Conservation (phyloP, 78 protist species). For the Cavenderia fasciculata region DNA sequence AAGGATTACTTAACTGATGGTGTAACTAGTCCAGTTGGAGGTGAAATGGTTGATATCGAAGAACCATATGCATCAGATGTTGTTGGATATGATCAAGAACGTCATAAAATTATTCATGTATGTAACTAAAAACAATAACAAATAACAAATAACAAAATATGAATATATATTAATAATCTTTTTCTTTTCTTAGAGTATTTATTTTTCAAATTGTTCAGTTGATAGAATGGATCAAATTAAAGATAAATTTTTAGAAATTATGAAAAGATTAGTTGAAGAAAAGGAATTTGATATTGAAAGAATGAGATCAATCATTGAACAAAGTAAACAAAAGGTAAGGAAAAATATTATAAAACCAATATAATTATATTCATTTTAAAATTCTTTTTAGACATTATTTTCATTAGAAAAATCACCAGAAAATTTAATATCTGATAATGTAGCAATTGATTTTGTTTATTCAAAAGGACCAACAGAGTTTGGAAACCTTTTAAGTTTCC, state of each 20-base stretch:
- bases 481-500: background rate
- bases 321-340: conserved; percentile 4
- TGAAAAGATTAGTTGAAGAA: background rate
- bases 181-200: background rate
- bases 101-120: background rate
- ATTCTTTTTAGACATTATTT: background rate
- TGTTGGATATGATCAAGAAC: background rate
- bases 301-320: conserved; percentile 14
- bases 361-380: background rate
- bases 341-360: background rate
- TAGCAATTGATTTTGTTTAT: background rate
- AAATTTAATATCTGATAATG: background rate
- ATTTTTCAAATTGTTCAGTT: background rate
- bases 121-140: no score
- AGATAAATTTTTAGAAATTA: conserved; percentile 4
- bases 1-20: conserved; percentile 42
- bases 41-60: conserved; percentile 52
- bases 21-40: conserved; percentile 10
- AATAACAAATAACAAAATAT: background rate
- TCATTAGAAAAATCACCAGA: background rate
- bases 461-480: background rate
- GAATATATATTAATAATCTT: background rate
- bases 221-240: conserved; percentile 21
- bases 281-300: conserved; percentile 15
- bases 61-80: conserved; percentile 37